phyloP scores from a whole-genome alignment of 768 basidiomycete species.

The Russula ochroleuca region DNA sequence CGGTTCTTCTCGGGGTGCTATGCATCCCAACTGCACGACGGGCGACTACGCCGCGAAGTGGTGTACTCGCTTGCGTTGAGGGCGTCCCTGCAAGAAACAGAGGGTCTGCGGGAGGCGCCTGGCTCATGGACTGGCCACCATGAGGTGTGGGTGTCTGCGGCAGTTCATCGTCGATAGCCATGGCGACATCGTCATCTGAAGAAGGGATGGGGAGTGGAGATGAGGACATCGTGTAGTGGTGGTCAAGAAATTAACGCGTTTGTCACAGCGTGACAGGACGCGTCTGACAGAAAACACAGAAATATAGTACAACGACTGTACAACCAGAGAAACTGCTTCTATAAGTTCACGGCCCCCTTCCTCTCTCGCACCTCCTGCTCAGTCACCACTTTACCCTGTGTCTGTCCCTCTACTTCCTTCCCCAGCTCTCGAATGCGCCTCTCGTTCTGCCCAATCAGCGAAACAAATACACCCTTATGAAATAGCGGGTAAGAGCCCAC shows the following conservation, averaged over 20 bases:
- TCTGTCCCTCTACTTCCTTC: conserved; percentile 55
- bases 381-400: conserved; percentile 54
- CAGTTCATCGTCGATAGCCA: conserved; percentile 23
- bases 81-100: conserved; percentile 26
- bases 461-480: conserved; percentile 57
- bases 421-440: conserved; percentile 52
- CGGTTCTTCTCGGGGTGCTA: conserved; percentile 28
- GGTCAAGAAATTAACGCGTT: conserved; percentile 21
- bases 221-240: conserved; percentile 23
- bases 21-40: conserved; percentile 24
- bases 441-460: conserved; percentile 48
- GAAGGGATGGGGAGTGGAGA: conserved; percentile 27
- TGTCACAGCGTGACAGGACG: conserved; percentile 27
- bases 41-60: conserved; percentile 19
- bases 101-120: conserved; percentile 21
- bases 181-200: conserved; percentile 23
- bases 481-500: conserved; percentile 75
- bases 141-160: conserved; percentile 19
- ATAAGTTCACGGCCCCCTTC: conserved; percentile 34
- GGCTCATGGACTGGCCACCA: conserved; percentile 38
- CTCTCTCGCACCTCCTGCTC: conserved; percentile 61
- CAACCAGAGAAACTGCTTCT: neutral
- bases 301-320: neutral
- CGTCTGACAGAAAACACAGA: neutral
- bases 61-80: conserved; percentile 25